Evolutionary conservation across 2,329 filamentous ascomycete genomes (phyloP).

Genomic region (Emergomyces orientalis): DNA sequence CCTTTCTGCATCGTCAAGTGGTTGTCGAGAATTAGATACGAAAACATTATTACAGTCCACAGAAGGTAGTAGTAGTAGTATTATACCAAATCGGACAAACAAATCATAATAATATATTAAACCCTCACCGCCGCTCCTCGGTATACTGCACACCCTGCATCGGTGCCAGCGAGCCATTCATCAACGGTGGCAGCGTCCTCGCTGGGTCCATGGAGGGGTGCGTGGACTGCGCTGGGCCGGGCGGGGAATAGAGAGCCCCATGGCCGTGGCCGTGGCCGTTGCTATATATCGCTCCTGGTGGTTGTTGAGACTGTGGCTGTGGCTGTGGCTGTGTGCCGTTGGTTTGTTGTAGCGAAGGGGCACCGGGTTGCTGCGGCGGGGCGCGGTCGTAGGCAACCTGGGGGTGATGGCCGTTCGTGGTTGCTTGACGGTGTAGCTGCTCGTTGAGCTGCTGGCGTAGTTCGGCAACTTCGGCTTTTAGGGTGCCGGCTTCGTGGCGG

Average conservation of each 20-base stretch:
- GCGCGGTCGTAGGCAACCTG: slow-evolving; percentile 25
- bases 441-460: slow-evolving; percentile 14
- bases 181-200: slow-evolving; percentile 39
- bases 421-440: slow-evolving; percentile 26
- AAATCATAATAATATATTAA: slow-evolving; percentile 2
- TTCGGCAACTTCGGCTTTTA: slow-evolving; percentile 25
- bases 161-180: slow-evolving; percentile 36
- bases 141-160: slow-evolving; percentile 46
- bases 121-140: slow-evolving; percentile 36
- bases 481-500: slow-evolving; percentile 31
- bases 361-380: too few species aligned
- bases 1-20: neutral
- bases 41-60: neutral
- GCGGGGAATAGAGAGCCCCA: slow-evolving; percentile 17
- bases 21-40: neutral
- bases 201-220: slow-evolving; percentile 34
- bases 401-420: slow-evolving; percentile 22
- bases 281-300: too few species aligned
- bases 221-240: slow-evolving; percentile 21
- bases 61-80: neutral
- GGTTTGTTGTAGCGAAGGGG: too few species aligned
- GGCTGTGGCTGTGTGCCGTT: slow-evolving; percentile 20
- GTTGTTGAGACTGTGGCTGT: slow-evolving; percentile 24
- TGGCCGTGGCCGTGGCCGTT: slow-evolving; percentile 13
- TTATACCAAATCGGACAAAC: too few species aligned